Conservation (phyloP, 805 yeast species). For the Sugiyamaella valdiviana region DNA sequence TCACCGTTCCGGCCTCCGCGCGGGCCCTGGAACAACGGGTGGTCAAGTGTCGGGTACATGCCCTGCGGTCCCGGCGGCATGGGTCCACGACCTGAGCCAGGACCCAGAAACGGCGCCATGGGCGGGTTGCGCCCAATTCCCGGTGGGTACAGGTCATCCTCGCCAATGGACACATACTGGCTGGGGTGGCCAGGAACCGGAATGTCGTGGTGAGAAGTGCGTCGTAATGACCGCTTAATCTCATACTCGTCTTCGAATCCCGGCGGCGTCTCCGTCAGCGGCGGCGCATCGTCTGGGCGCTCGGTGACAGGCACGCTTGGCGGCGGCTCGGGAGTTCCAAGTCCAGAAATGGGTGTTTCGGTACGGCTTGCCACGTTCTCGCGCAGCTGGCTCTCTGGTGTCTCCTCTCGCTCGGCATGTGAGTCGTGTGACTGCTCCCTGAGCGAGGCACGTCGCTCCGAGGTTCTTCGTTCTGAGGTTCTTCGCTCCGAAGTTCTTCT, state of each 20-base stretch:
- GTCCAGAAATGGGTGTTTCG: neutral
- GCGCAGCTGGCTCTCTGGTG: neutral
- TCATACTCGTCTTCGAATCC: conserved; percentile 42
- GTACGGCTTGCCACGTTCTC: neutral
- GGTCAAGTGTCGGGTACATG: conserved; percentile 32
- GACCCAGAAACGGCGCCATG: conserved; percentile 26
- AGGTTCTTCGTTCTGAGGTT: no score
- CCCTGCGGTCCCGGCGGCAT: conserved; percentile 20
- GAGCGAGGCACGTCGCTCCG: neutral
- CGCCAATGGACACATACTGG: conserved; percentile 31
- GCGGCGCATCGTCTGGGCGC: conserved; percentile 12
- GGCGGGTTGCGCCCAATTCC: conserved; percentile 34
- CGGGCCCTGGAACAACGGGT: conserved; percentile 25
- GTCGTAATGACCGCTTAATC: conserved; percentile 16
- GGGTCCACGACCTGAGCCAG: conserved; percentile 10
- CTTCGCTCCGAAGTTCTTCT: no score
- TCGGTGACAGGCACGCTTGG: neutral
- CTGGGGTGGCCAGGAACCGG: conserved; percentile 16
- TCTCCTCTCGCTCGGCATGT: neutral
- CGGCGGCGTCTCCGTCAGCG: conserved; percentile 32
- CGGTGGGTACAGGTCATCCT: conserved; percentile 35
- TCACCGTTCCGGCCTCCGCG: conserved; percentile 15
- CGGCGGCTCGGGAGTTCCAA: conserved; percentile 2
- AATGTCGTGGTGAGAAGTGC: conserved; percentile 7
- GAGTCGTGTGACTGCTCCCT: neutral